Base-by-base conservation (phyloP, 352 stramenopile species). In the Phytophthora boehmeriae region DNA sequence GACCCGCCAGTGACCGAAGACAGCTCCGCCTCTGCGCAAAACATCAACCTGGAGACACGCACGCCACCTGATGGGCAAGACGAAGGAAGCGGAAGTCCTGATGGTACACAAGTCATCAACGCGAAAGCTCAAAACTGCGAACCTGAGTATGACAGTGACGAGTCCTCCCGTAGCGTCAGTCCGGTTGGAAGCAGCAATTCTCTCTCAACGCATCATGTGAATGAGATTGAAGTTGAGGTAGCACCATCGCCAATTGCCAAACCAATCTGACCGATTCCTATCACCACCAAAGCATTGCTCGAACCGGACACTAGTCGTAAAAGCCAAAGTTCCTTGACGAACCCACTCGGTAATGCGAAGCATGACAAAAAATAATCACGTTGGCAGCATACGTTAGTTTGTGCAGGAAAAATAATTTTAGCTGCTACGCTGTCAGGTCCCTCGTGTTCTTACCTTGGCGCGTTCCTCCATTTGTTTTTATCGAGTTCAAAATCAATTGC, bases 81-180 rank as follows among this genome's bases (percentile, higher is more conserved):
- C 20, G 38, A 46, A 48, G 13, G 19, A 22, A 44, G 14, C 4
- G 4, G 14, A 6, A 44, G 38, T 17, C 19, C 19, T 16, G 38
- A 44, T n/a, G n/a, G n/a, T 8, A 14, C 53, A 19, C 41, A 68
- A 57, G 20, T 56, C 8, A 68, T 69, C 25, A 53, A 34, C 4
- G 52, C 46, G 0, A 51, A 22, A 53, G 32, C 34, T 20, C 39
- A 64, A 4, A 39, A 63, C 10, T 50, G 14, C 8, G 76, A 88
- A 45, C 63, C 64, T 9, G 76, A 87, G 44, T 62, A 86, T 47
- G 74, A 83, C 43, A 49, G 43, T 16, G 43, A 62, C 10, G 53
- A 72, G 10, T 11, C n/a, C 6, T 52, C 57, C 8, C 47, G 57
- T 43, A 75, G 19, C n/a, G 42, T 47, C 16, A 66, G 63, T 41